Base-by-base conservation (phyloP, 2,329 filamentous ascomycete genomes). In the Monilinia fructicola region DNA sequence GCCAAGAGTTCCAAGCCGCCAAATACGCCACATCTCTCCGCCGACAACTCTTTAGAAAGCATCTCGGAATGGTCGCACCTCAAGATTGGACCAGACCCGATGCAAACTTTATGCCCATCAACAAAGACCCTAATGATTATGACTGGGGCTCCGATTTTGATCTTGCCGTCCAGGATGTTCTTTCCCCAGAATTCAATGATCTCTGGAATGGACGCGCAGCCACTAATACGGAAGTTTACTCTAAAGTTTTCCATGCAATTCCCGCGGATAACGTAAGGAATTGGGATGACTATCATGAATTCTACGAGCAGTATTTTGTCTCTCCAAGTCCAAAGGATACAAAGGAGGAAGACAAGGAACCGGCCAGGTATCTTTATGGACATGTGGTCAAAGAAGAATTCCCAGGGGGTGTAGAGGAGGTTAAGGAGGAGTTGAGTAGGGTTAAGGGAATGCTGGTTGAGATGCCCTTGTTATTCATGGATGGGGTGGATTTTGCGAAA, bases 381-480 rank as follows among this genome's bases (percentile, higher is more conserved):
- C 94, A 97, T 79, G 91, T 96, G 2, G 90, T 97, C 55, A 87
- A 86, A 74, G 89, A 91, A 62, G 87, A 94, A 74, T 91, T 96
- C 77, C 82, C 85, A 0, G 85, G 89, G 70, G 91, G 93, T 10
- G 87, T 89, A 54, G 80, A 80, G n/a, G 88, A 91, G 76, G 82
- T 93, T 67, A 93, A 92, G 79, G 85, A 89, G 61, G 84, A 87
- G 79, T 79, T 93, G 65, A 82, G 83, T 65, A 82, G 85, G 64
- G 81, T 93, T 50, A 84, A 87, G 68, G 90, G 90, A 2, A 90
- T 84, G 11, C 78, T 93, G 55, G 90, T 97, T 10, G 91, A 97
- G 81, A 97, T 97, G 93, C 92, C 93, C 38, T 81, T 97, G 72
- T 82, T 92, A 71, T 97, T 97, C 81, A 80, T 97, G 77, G 89